Evolutionary conservation across 345 rosid species (phyloP), one percentile per base, ranked within the genome.

Genomic region (Populus ilicifolia): DNA sequence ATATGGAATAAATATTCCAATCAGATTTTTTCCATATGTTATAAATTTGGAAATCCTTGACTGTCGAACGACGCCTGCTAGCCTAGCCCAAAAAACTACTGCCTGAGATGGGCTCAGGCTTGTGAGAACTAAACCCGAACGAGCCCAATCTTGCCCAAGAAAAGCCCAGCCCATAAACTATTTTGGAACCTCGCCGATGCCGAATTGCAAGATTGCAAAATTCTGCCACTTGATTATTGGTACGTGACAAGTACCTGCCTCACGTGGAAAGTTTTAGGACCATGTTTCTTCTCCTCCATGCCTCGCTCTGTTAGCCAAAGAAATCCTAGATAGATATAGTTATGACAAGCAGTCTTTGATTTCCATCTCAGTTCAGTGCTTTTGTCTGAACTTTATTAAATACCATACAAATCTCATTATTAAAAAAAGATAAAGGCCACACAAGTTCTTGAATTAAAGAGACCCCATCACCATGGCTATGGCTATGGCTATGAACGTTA

Each of bases 401-500:
- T 13, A 14, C 20, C 52, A 44, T 44, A 44, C 50, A 44, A 44
- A 4, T 44, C 1, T 44, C 50, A 14, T 44, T 2, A 2, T 44
- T 44, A 25, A 56, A 25, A 23, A 56, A 25, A 56, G 25, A 54
- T 20, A 56, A 56, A 9, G 27, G 29, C 27, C 6, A 59, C 11
- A n/a, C 64, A 4, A 59, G 64, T 59, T 59, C 64, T 23, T 1
- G 64, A 59, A n/a, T 59, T 11, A 9, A 23, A 59, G 64, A 18
- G 69, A 33, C 17, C 11, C 12, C 69, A 65, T 30, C 68, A 65
- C 10, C 20, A 13, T 64, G 67, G 36, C 68, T 17, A 27, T 29
- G 65, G 29, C 46, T 13, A 88, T 90, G 95, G 92, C 96, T 44
- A 73, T 85, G 81, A 86, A 84, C 20, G 75, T 89, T 33, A 61